These are phyloP conservation scores for Paramecium sonneborni DNA, from an alignment of 73 alveolate species.

Conservation along the genomic window DNA sequence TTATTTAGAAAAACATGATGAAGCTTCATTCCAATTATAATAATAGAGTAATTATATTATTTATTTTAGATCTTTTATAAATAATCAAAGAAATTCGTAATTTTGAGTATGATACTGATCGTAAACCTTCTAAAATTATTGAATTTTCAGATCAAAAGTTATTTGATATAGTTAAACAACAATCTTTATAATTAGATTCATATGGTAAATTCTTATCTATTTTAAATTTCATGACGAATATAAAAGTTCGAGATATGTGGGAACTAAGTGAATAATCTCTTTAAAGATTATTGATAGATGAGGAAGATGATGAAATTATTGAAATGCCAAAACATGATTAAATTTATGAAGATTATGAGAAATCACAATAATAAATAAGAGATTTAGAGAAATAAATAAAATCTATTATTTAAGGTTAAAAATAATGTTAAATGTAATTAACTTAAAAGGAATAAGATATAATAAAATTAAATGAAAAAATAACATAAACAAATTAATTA, in stretches of 20 bases:
- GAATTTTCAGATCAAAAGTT: slow-evolving; percentile 5
- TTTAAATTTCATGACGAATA: not conserved
- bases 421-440: not conserved
- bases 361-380: not conserved
- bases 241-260: slow-evolving; percentile 4
- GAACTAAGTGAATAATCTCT: not conserved
- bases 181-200: not conserved
- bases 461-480: not conserved
- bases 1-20: slow-evolving; percentile 11
- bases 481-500: not conserved
- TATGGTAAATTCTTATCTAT: not conserved
- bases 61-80: not conserved
- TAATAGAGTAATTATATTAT: not conserved
- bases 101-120: not conserved
- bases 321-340: not conserved
- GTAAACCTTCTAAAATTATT: not conserved
- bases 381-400: not conserved
- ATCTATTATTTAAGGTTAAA: not conserved
- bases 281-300: not conserved
- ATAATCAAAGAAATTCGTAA: not conserved
- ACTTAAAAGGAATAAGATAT: not conserved
- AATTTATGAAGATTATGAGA: not conserved
- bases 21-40: not conserved
- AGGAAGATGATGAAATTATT: slow-evolving; percentile 8
- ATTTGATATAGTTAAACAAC: not conserved